Percentiles rank a stretch among this genome's conserved stretches.
Evolutionary conservation across 192 early-diverging fungal species (phyloP).

Genomic region (Jimgerdemannia lactiflua): DNA sequence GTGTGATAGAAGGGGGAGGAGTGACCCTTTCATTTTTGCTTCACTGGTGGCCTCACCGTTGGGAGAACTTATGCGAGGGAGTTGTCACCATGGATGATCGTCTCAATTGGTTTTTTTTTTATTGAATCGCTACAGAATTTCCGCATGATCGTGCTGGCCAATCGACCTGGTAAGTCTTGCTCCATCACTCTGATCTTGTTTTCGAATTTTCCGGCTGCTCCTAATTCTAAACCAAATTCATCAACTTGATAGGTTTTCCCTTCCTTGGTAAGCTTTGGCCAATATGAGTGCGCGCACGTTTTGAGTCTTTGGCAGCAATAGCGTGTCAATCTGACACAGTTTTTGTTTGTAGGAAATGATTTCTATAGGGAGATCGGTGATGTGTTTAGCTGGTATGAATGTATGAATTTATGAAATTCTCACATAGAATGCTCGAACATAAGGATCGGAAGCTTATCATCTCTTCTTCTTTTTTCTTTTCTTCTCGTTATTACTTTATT

Average conservation of each 20-base stretch:
- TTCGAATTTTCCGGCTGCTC: too few relatives aligned
- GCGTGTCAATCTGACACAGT: conserved; percentile 3
- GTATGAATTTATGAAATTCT: neutral
- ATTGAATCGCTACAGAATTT: conserved; percentile 38
- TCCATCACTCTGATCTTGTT: neutral
- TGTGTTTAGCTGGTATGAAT: conserved; percentile 54
- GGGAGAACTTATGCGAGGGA: too few relatives aligned
- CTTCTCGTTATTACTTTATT: neutral
- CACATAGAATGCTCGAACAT: neutral
- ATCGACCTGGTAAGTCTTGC: conserved; percentile 58
- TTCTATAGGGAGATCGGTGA: conserved; percentile 81
- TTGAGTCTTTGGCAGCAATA: neutral
- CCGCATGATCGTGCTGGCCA: conserved; percentile 83
- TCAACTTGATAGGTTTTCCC: conserved; percentile 22
- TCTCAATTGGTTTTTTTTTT: too few relatives aligned
- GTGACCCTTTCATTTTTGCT: neutral
- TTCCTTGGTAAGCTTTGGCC: conserved; percentile 22
- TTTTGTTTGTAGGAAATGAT: conserved; percentile 79
- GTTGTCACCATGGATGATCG: too few relatives aligned
- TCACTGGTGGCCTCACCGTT: neutral
- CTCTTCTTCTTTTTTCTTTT: neutral
- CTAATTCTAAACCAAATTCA: too few relatives aligned
- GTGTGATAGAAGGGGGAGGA: neutral
- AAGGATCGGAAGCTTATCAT: neutral
- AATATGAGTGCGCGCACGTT: neutral